Evolutionary conservation across 2,329 filamentous ascomycete species (phyloP), one percentile per base, ranked within the genome.

Genomic region (Cyphellophora attinorum): DNA sequence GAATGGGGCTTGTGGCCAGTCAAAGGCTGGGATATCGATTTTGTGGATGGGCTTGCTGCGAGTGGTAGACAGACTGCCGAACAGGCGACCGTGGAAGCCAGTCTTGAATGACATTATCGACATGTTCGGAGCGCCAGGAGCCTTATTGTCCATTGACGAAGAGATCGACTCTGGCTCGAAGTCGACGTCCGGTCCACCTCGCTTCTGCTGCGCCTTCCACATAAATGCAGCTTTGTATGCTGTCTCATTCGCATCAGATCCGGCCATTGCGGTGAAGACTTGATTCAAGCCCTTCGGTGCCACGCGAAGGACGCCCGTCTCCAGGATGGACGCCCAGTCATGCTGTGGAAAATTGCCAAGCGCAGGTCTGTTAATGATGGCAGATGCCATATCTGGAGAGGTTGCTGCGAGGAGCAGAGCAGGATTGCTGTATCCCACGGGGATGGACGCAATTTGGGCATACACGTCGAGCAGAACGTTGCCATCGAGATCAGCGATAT

Each of bases 201-300:
- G 83, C 62, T 91, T 76, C 44, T 77, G 71, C 59, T 85, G 82
- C 31, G 83, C 78, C 54, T 81, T 79, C 72, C 81, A 93, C 79
- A 94, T 94, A 66, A 94, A 94, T 32, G 88, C 86, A 6, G 86
- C 86, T 67, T 94, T 94, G 74, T 85, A 94, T 28, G 88, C 88
- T 19, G 84, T 82, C 66, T 94, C 88, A 64, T 94, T 94, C 61
- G 86, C 86, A 53, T 94, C 86, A 13, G 85, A 93, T 42, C 86
- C 86, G 35, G 85, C 76, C 68, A 85, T 81, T 46, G 81, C 85
- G 12, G 86, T 94, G 65, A 93, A 93, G 49, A 94, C 85, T 60
- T 94, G 83, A 67, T 86, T 65, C 44, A 89, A 65, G 19, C 86
- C 86, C 57, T 80, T 81, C 40, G 86, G 88, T 0, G 86, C 85